Percentiles rank a stretch among this genome's conserved stretches.
These are phyloP conservation scores for Suillus discolor DNA, from an alignment of 768 basidiomycete species.

Conservation along the genomic window DNA sequence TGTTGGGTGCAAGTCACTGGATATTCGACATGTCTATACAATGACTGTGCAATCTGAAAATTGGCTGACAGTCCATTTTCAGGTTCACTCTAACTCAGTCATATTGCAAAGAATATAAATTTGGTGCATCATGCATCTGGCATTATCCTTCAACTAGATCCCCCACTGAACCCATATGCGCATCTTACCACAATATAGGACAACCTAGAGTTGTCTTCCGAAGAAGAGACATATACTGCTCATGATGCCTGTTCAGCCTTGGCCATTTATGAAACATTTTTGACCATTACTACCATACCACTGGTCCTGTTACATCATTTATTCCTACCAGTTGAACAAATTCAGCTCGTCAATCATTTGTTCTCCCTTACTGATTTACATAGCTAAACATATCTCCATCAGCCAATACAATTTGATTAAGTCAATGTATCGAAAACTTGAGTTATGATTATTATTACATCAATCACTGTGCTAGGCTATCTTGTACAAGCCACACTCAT, in stretches of 20 bases:
- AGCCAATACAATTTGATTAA: background rate
- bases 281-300: slow-evolving; percentile 9
- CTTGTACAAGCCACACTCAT: background rate
- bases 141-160: slow-evolving; percentile 23
- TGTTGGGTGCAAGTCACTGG: no score
- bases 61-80: no score
- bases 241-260: slow-evolving; percentile 22
- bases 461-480: slow-evolving; percentile 11
- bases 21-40: no score
- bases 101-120: no score
- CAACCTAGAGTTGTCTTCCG: slow-evolving; percentile 12
- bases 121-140: no score
- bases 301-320: slow-evolving; percentile 12
- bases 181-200: slow-evolving; percentile 27
- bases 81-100: no score
- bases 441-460: background rate
- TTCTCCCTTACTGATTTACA: no score
- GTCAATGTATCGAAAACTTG: slow-evolving; percentile 9
- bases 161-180: slow-evolving; percentile 18
- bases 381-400: slow-evolving; percentile 1
- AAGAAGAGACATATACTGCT: slow-evolving; percentile 26
- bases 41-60: no score
- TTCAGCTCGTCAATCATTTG: slow-evolving; percentile 7
- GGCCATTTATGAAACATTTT: slow-evolving; percentile 15
- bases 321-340: background rate